Evolutionary conservation across 163 green algal species (phyloP), one percentile per base, ranked within the genome.

Genomic region (Coccomyxa subellipsoidea): DNA sequence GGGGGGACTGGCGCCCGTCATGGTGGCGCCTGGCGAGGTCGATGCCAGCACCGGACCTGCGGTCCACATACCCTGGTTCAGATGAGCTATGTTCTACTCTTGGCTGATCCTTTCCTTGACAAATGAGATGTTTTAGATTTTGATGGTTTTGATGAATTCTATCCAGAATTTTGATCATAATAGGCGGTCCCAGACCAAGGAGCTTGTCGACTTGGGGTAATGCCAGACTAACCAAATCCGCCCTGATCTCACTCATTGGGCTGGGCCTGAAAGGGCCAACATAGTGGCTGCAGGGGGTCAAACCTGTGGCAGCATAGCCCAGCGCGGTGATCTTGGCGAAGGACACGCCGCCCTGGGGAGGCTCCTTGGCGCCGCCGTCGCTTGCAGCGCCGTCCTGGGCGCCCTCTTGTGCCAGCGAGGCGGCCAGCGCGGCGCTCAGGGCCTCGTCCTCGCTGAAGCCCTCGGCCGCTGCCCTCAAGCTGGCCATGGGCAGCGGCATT

Each of bases 281-380:
- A n/a, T n/a, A n/a, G n/a, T n/a, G n/a, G n/a, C n/a, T n/a, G n/a
- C 27, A 77, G 32, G 31, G 70, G 7, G 21, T 31, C 34, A 12
- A 29, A 72, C 93, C 93, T 0, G 89, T 92, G 0, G 93, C 93
- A 25, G 93, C 93, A 92, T 93, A 95, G 4, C 93, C 93, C 77
- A 96, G 84, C n/a, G 87, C 84, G 3, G 93, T 88, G 25, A 96
- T 94, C 47, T 82, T 73, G 18, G 92, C 92, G 88, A 94, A 96
- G 18, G 86, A 93, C 8, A 95, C 86, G 0, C 90, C 91, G 23
- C 32, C 47, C 70, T 86, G 32, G 21, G 83, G 83, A n/a, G 25
- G 85, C 29, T 38, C 66, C 31, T 35, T 23, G 29, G 54, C 78
- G 34, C 78, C 32, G 12, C 47, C 29, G 27, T 69, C 69, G 38